phyloP scores from a whole-genome alignment of 1,284 basidiomycete species.

The Boletus mariae region DNA sequence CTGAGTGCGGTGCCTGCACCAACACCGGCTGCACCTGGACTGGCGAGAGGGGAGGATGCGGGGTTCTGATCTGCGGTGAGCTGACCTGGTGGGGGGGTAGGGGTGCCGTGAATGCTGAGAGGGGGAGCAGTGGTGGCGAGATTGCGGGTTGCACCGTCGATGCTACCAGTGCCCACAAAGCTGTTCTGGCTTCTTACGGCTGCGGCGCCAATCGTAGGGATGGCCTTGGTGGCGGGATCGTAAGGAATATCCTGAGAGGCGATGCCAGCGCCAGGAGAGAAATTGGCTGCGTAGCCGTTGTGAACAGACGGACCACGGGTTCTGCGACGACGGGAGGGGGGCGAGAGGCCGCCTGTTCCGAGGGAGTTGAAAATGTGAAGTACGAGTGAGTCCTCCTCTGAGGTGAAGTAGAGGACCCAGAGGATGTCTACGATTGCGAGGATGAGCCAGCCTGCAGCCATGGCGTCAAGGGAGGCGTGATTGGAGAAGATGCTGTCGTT shows the following conservation, averaged over 20 bases:
- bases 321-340: slow-evolving; percentile 69
- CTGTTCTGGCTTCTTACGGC: slow-evolving; percentile 61
- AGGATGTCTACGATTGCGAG: slow-evolving; percentile 87
- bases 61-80: slow-evolving; percentile 45
- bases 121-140: slow-evolving; percentile 32
- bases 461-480: slow-evolving; percentile 63
- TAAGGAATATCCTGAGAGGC: slow-evolving; percentile 56
- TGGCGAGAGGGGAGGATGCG: slow-evolving; percentile 62
- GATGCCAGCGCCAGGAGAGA: slow-evolving; percentile 61
- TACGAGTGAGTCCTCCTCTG: slow-evolving; percentile 87
- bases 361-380: slow-evolving; percentile 82
- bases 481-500: slow-evolving; percentile 60
- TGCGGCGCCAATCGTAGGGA: slow-evolving; percentile 37
- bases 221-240: slow-evolving; percentile 55
- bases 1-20: slow-evolving; percentile 40
- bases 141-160: slow-evolving; percentile 46
- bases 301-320: slow-evolving; percentile 59
- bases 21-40: slow-evolving; percentile 49
- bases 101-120: slow-evolving; percentile 45
- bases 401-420: slow-evolving; percentile 95
- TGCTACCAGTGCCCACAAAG: slow-evolving; percentile 51
- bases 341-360: slow-evolving; percentile 82
- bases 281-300: slow-evolving; percentile 58
- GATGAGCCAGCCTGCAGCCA: slow-evolving; percentile 93
- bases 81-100: slow-evolving; percentile 39